Percentiles rank a stretch among this genome's conserved stretches.
phyloP scores from a whole-genome alignment of 23 red algal species.

The Gracilaria caudata region DNA sequence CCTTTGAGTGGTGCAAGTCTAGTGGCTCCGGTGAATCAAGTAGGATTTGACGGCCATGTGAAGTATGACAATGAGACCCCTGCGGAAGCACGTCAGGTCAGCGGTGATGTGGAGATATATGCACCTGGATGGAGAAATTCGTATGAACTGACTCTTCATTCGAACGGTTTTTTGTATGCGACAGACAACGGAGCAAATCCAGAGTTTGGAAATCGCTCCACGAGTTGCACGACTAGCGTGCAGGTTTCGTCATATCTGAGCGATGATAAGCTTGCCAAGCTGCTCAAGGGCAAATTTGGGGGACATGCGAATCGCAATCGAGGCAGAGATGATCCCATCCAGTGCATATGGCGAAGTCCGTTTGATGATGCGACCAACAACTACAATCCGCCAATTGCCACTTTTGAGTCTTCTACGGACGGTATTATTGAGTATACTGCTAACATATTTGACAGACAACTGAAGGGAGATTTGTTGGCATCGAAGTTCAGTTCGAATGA shows the following conservation, averaged over 20 bases:
- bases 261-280: slow-evolving; percentile 59
- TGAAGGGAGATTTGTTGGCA: slow-evolving; percentile 61
- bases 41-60: slow-evolving; percentile 57
- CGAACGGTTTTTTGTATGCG: slow-evolving; percentile 64
- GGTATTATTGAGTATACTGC: slow-evolving; percentile 70
- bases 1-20: slow-evolving; percentile 62
- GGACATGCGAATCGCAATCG: slow-evolving; percentile 74
- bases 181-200: slow-evolving; percentile 73
- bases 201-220: slow-evolving; percentile 70
- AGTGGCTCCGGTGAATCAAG: slow-evolving; percentile 27
- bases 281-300: slow-evolving; percentile 52
- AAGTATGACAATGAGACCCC: slow-evolving; percentile 52
- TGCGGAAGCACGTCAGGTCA: slow-evolving; percentile 33
- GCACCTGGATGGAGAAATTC: slow-evolving; percentile 73
- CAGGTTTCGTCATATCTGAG: slow-evolving; percentile 41
- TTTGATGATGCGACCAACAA: slow-evolving; percentile 40
- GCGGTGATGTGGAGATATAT: slow-evolving; percentile 53
- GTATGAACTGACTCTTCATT: slow-evolving; percentile 58
- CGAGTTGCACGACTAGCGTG: slow-evolving; percentile 46
- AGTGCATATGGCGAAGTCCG: slow-evolving; percentile 49
- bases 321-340: slow-evolving; percentile 45
- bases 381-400: slow-evolving; percentile 48
- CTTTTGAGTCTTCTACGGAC: slow-evolving; percentile 63
- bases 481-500: slow-evolving; percentile 55
- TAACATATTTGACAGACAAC: slow-evolving; percentile 54